Evolutionary conservation across 768 basidiomycete genomes (phyloP), one percentile per base, ranked within the genome.

Genomic region (Mycena capillaripes): DNA sequence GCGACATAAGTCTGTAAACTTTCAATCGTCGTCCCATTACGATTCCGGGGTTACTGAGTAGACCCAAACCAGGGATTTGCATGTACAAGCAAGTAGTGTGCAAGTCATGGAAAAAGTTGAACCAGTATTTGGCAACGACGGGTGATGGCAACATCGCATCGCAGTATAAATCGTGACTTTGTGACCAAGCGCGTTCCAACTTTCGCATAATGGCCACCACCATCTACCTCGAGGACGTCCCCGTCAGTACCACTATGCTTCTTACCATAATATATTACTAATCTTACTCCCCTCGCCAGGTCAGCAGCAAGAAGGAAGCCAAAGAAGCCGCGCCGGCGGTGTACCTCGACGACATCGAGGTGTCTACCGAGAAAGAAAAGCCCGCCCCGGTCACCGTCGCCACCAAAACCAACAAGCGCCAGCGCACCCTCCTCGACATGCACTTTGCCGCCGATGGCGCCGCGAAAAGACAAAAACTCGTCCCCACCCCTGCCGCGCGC

Each of bases 381-480:
- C 52, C 53, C 12, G 14, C 50, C 40, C 50, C 64, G n/a, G 34
- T 52, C 25, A 67, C 30, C 11, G 57, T 76, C 5, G 70, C 79
- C 16, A 67, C 73, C 17, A 71, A 71, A 17, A 66, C 78, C 29
- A 81, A n/a, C 60, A 88, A 88, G 72, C 88, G 93, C 55, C 93
- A 94, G 82, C 85, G 86, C 46, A 93, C 91, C 0, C 84, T 94
- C 44, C 77, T 85, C 74, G 92, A 93, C 77, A 91, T 93, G 91
- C 85, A 93, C 61, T 77, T 84, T 55, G 64, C 44, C 21, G 65
- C 72, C 14, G 81, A 82, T 38, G 81, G n/a, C 8, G 71, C 78
- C 21, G 73, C 85, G 11, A 92, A 92, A 81, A 91, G 88, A 74
- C 68, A 78, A 50, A 91, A 88, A 77, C 14, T 29, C 34, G 58